These are phyloP conservation scores for Bretziella fagacearum DNA, from an alignment of 2,329 filamentous ascomycete species.

Conservation along the genomic window DNA sequence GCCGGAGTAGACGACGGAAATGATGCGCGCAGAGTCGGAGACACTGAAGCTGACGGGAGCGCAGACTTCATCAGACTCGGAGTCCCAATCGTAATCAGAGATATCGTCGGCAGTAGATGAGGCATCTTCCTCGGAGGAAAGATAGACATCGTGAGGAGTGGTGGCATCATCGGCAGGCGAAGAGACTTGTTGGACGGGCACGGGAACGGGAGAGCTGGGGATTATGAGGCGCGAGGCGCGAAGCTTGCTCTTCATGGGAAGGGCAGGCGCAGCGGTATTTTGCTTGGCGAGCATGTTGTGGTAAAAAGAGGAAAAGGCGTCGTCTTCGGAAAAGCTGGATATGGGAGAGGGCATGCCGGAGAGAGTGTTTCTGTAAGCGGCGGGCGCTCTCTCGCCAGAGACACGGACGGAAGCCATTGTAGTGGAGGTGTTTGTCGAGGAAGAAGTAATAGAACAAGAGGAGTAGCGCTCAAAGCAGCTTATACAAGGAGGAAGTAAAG, in stretches of 20 bases:
- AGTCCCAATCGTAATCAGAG: conserved; percentile 37
- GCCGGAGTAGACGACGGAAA: conserved; percentile 42
- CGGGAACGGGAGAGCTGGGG: conserved; percentile 5
- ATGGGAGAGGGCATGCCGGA: conserved; percentile 14
- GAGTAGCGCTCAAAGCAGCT: neutral
- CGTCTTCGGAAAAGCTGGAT: conserved; percentile 15
- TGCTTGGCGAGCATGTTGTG: conserved; percentile 12
- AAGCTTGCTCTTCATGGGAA: conserved; percentile 29
- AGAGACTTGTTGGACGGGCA: neutral
- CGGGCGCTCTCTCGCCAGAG: conserved; percentile 5
- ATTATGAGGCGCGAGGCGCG: conserved; percentile 27
- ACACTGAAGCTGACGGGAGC: conserved; percentile 16
- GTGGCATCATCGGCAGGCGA: neutral
- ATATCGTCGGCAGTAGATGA: conserved; percentile 45
- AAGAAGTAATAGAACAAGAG: neutral
- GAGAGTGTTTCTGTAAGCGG: conserved; percentile 12
- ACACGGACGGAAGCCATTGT: conserved; percentile 11
- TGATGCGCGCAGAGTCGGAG: conserved; percentile 38
- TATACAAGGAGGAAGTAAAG: neutral
- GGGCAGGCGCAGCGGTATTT: conserved; percentile 21
- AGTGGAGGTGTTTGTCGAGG: neutral
- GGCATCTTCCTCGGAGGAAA: conserved; percentile 49
- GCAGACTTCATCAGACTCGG: conserved; percentile 17
- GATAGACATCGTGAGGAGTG: conserved; percentile 41
- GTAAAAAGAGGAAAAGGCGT: conserved; percentile 10